Conservation (phyloP, 192 early-diverging fungal species). For the Coemansia sp. region DNA sequence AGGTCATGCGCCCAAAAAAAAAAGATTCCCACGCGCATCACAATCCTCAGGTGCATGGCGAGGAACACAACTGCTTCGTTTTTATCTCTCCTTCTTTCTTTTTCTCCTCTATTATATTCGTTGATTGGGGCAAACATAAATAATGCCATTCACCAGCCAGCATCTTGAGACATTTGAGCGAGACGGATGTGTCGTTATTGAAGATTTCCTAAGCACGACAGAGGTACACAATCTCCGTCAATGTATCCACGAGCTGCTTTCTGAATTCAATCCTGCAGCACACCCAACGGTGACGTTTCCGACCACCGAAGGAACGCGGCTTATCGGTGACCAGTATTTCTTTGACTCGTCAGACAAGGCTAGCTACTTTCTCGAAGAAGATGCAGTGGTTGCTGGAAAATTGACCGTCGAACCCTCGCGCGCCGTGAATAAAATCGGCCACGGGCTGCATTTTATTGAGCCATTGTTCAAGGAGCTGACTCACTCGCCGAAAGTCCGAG, state of each 20-base stretch:
- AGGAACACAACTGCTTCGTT: not conserved
- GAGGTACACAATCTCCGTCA: conserved; percentile 15
- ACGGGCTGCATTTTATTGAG: conserved; percentile 82
- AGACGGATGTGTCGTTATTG: conserved; percentile 33
- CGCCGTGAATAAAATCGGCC: conserved; percentile 90
- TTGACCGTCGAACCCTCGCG: conserved; percentile 59
- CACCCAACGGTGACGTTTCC: conserved; percentile 81
- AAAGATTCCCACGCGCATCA: no score
- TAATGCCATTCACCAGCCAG: not conserved
- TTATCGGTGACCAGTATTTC: conserved; percentile 89
- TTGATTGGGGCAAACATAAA: no score
- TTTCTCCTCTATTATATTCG: no score
- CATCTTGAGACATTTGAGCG: conserved; percentile 13
- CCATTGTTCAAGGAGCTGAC: conserved; percentile 72
- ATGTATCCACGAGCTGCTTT: conserved; percentile 54
- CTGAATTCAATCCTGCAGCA: conserved; percentile 58
- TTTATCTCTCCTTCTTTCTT: not conserved
- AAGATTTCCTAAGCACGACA: conserved; percentile 12
- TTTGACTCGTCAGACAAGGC: conserved; percentile 78
- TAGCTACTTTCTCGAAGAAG: conserved; percentile 87
- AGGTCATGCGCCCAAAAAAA: no score
- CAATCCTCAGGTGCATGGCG: no score
- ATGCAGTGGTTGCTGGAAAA: conserved; percentile 64
- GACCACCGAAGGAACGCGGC: conserved; percentile 56
- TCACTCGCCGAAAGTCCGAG: conserved; percentile 48